These are phyloP conservation scores for Gossypium lobatum DNA, from an alignment of 441 rosid genomes.

Conservation along the genomic window DNA sequence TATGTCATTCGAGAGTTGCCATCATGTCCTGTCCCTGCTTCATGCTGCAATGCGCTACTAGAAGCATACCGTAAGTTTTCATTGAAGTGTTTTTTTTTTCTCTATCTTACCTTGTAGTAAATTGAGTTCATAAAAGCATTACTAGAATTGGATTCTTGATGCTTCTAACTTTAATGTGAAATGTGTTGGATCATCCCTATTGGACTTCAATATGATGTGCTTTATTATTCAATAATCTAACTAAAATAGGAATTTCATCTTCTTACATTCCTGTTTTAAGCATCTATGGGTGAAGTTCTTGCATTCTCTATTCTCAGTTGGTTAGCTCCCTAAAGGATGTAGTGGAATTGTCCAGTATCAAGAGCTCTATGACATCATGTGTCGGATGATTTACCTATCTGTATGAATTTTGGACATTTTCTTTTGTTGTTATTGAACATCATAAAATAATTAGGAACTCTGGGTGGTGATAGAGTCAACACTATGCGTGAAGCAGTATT, in stretches of 20 bases:
- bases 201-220: not conserved
- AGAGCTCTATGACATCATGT: not conserved
- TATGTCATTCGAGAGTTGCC: conserved; percentile 95
- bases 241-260: not conserved
- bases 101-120: not conserved
- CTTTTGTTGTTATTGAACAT: conserved; percentile 12
- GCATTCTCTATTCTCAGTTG: not conserved
- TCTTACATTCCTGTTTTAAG: not conserved
- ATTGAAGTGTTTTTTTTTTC: not conserved
- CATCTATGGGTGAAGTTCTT: not conserved
- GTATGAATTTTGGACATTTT: conserved; percentile 13
- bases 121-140: not conserved
- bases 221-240: not conserved
- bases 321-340: not conserved
- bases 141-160: not conserved
- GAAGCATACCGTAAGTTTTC: conserved; percentile 85
- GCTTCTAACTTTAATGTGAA: not conserved
- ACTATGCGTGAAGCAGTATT: conserved; percentile 85
- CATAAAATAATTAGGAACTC: conserved; percentile 50
- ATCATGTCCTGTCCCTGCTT: conserved; percentile 97
- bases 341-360: not conserved
- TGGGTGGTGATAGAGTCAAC: conserved; percentile 59
- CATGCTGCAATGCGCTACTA: conserved; percentile 94
- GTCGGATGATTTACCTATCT: not conserved
- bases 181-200: not conserved